Percentiles rank a stretch among this genome's conserved stretches.
These are phyloP conservation scores for Saturnispora hagleri DNA, from an alignment of 805 yeast genomes.

Conservation along the genomic window DNA sequence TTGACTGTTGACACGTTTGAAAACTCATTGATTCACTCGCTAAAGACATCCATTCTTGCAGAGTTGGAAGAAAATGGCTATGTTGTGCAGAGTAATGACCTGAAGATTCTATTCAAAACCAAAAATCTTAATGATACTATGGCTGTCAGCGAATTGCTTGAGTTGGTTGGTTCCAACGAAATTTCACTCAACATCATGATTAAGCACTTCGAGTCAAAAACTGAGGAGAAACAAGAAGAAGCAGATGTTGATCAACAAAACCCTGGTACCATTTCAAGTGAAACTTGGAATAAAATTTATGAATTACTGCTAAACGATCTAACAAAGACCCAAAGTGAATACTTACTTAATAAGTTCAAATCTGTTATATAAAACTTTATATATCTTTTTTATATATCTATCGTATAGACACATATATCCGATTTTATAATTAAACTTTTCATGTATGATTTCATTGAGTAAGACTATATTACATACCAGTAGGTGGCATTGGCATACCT, in stretches of 20 bases:
- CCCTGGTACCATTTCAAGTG: background rate
- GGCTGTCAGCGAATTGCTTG: conserved; percentile 16
- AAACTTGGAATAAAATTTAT: conserved; percentile 10
- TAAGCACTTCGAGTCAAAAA: conserved; percentile 7
- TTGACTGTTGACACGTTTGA: conserved; percentile 14
- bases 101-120: conserved; percentile 41
- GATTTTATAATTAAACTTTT: background rate
- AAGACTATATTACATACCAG: conserved; percentile 10
- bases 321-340: background rate
- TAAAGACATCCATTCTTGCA: conserved; percentile 28
- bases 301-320: conserved; percentile 7
- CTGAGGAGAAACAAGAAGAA: background rate
- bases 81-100: conserved; percentile 26
- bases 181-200: conserved; percentile 13
- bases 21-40: conserved; percentile 25
- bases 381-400: background rate
- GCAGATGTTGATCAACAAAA: background rate
- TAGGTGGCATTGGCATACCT: conserved; percentile 45
- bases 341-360: background rate
- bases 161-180: background rate
- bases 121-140: conserved; percentile 41
- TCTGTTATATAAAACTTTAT: background rate
- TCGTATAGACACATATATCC: background rate
- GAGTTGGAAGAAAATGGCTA: conserved; percentile 19
- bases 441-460: background rate